A percentile compares a stretch with the other conserved stretches of the same genome.
phyloP scores from a whole-genome alignment of 176 grass and related monocot genomes.

The Hsuehochloa calcarea region DNA sequence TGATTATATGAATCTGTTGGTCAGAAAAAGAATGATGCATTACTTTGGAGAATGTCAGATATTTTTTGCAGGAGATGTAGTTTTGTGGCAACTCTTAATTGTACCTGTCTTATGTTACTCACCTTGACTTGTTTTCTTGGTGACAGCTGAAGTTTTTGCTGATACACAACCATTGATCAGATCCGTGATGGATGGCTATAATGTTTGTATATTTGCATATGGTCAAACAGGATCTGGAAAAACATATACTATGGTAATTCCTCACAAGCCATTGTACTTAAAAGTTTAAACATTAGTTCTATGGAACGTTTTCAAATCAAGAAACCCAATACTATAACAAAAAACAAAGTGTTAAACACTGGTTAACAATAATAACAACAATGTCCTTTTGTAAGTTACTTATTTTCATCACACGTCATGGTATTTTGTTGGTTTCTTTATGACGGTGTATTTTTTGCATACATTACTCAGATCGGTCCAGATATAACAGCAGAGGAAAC shows the following conservation, averaged over 20 bases:
- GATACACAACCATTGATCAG: slow-evolving; percentile 76
- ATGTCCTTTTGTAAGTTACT: background rate
- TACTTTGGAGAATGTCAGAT: background rate
- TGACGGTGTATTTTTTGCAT: slow-evolving; percentile 21
- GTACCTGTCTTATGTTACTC: background rate
- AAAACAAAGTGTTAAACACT: background rate
- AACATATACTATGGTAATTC: slow-evolving; percentile 86
- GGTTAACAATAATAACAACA: slow-evolving; percentile 1
- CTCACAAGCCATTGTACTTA: background rate
- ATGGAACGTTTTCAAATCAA: background rate
- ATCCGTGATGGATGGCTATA: slow-evolving; percentile 85
- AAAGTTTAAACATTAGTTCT: background rate
- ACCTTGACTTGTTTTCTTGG: slow-evolving; percentile 24
- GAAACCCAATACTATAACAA: background rate
- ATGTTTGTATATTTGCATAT: slow-evolving; percentile 94
- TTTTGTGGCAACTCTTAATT: background rate
- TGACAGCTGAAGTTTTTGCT: slow-evolving; percentile 69
- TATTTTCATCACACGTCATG: background rate
- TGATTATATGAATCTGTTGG: background rate
- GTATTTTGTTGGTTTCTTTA: background rate
- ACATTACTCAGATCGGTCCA: slow-evolving; percentile 63
- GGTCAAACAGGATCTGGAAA: slow-evolving; percentile 88
- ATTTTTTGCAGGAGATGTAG: slow-evolving; percentile 2
- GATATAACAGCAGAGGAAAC: slow-evolving; percentile 54
- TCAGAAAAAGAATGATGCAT: slow-evolving; percentile 4